Percentiles rank a stretch among this genome's conserved stretches.
These are phyloP conservation scores for Rhodotorula sp. DNA, from an alignment of 1,284 basidiomycete species.

Conservation along the genomic window DNA sequence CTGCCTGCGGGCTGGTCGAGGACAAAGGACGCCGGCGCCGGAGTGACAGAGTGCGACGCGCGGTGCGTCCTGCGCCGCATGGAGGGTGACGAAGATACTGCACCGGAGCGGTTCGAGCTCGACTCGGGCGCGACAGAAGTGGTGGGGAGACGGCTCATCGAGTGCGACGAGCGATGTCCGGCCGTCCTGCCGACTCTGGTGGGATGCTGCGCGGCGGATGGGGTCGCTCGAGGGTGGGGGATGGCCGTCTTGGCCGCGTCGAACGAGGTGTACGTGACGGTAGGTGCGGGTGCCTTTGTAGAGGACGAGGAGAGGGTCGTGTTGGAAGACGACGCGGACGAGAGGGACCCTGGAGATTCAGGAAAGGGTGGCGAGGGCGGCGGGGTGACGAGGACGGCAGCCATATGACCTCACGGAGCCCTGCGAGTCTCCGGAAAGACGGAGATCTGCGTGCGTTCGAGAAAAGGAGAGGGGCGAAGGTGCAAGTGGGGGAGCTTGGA, in stretches of 20 bases:
- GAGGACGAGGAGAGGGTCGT: constrained; percentile 12
- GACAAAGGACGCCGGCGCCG: not conserved
- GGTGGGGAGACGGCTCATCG: constrained; percentile 7
- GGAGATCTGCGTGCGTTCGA: too few species aligned
- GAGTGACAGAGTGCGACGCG: constrained; percentile 2
- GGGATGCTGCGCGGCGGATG: not conserved
- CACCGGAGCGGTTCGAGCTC: not conserved
- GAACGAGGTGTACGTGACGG: constrained; percentile 9
- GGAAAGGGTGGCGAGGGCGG: constrained; percentile 20
- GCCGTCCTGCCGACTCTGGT: not conserved
- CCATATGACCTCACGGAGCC: not conserved
- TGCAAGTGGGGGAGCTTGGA: too few species aligned
- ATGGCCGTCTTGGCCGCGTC: not conserved
- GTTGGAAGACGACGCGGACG: constrained; percentile 17
- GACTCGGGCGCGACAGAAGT: not conserved
- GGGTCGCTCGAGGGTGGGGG: not conserved
- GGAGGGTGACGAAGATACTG: not conserved
- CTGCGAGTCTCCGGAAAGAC: too few species aligned
- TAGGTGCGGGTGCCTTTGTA: constrained; percentile 1
- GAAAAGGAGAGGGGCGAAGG: too few species aligned
- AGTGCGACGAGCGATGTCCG: constrained; percentile 5
- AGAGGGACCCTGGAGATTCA: constrained; percentile 27
- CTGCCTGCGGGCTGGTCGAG: not conserved
- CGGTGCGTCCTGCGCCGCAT: not conserved
- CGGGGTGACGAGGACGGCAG: constrained; percentile 7